Evolutionary conservation across 768 basidiomycete genomes (phyloP).

Genomic region (Glaciozyma martinii): DNA sequence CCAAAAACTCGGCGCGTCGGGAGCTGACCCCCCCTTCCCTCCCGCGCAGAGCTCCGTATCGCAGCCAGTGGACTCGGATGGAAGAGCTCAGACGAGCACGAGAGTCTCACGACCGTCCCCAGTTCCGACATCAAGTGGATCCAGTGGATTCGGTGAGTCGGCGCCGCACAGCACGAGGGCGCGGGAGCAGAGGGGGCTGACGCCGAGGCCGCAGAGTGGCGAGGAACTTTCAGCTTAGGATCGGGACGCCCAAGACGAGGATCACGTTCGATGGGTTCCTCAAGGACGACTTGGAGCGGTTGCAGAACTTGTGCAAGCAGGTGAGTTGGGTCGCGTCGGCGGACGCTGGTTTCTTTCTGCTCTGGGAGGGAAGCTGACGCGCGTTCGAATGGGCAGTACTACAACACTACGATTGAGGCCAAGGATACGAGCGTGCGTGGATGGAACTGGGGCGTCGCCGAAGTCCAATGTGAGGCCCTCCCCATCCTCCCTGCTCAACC

Average conservation of each 20-base stretch:
- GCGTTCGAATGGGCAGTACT: slow-evolving; percentile 47
- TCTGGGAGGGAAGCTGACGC: not conserved
- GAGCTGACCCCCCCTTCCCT: not conserved
- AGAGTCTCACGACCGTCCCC: slow-evolving; percentile 53
- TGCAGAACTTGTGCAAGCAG: slow-evolving; percentile 67
- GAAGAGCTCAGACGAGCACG: slow-evolving; percentile 60
- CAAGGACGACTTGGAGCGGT: slow-evolving; percentile 74
- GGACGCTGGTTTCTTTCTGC: not conserved
- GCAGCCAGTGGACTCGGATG: slow-evolving; percentile 87
- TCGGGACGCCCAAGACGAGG: slow-evolving; percentile 65
- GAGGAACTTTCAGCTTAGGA: slow-evolving; percentile 76
- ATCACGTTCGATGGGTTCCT: slow-evolving; percentile 90
- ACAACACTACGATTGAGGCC: slow-evolving; percentile 70
- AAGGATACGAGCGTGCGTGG: slow-evolving; percentile 84
- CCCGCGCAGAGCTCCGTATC: slow-evolving; percentile 54
- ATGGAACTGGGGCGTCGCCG: slow-evolving; percentile 97
- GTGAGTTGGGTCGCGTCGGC: not conserved
- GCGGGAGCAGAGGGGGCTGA: slow-evolving; percentile 24
- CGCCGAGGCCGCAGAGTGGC: slow-evolving; percentile 53
- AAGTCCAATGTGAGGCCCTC: slow-evolving; percentile 66
- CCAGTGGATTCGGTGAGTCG: slow-evolving; percentile 61
- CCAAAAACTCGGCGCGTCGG: not conserved
- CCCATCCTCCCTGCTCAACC: not conserved
- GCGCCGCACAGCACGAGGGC: slow-evolving; percentile 21
- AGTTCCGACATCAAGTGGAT: slow-evolving; percentile 73